Evolutionary conservation across 2,329 filamentous ascomycete genomes (phyloP), one percentile per base, ranked within the genome.

Genomic region (Coniochaeta prunicola): DNA sequence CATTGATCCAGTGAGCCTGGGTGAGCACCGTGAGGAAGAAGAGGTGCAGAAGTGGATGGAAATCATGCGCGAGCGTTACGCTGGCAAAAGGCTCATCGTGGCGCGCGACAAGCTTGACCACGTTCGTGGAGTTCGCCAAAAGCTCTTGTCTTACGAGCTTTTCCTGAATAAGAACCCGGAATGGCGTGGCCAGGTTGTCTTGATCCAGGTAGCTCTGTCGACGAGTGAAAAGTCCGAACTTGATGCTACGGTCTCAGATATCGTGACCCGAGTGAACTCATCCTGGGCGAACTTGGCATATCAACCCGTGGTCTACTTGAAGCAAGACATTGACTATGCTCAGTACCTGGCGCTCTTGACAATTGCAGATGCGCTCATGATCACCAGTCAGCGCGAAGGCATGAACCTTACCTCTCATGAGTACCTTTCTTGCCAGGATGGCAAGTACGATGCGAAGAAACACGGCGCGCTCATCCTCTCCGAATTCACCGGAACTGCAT

Each of bases 401-500:
- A 97, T 97, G 94, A 97, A 97, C 70, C 75, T 97, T 59, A 97
- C 93, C 0, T 92, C 90, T 6, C 94, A 97, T 70, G 93, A 97
- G 71, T 97, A 92, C 68, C 83, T 97, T 34, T 90, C 91, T 64
- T 97, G 92, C 69, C 93, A 97, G 69, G 93, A 97, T 68, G 92
- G 92, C 42, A 84, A 83, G 64, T 80, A 81, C 57, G 75, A 84
- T 62, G 45, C 21, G 2, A 92, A 92, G 76, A 92, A 91, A 73
- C 86, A 94, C 67, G 91, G 91, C 2, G 92, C 92, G 1, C 80
- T 97, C 48, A 96, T 97, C 64, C 78, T 97, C 58, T 96, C 91
- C 63, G 93, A 97, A 71, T 97, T 97, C 69, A 96, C 93, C 1
- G 94, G 93, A 26, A 96, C 92, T 60, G 87, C 92, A 1, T 91